Evolutionary conservation across 139 green algal species (phyloP).

Genomic region (Gonium pectorale): DNA sequence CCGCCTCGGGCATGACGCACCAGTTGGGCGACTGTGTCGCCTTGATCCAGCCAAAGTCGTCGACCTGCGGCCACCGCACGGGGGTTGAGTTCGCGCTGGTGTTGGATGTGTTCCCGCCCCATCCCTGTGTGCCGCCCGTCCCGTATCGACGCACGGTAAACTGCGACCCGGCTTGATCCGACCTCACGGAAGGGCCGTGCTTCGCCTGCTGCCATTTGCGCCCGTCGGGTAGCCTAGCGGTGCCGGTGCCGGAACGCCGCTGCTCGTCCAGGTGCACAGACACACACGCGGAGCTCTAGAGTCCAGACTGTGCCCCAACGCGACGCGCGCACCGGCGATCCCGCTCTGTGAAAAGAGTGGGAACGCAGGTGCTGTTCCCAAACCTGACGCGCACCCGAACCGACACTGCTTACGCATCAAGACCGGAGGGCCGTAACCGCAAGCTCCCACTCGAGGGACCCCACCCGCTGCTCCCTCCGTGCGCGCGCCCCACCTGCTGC

Average conservation of each 20-base stretch:
- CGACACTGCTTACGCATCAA: not conserved
- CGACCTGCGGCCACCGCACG: conserved; percentile 55
- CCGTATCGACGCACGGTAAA: no score
- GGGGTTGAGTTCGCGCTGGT: not conserved
- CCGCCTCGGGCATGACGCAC: conserved; percentile 59
- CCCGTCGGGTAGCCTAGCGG: no score
- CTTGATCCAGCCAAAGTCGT: conserved; percentile 92
- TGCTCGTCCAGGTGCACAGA: no score
- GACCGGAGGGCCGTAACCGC: not conserved
- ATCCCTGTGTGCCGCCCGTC: no score
- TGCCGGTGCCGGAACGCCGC: no score
- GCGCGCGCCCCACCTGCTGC: conserved; percentile 1
- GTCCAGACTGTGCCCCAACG: no score
- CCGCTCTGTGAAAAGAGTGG: no score
- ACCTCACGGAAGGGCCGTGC: not conserved
- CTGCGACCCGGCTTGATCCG: not conserved
- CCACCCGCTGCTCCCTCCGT: not conserved
- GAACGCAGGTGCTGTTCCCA: not conserved
- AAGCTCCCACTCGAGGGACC: not conserved
- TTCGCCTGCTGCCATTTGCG: not conserved
- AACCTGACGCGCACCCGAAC: not conserved
- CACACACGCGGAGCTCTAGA: no score
- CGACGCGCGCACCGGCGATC: no score
- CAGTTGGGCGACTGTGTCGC: conserved; percentile 82
- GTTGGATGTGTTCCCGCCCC: no score